phyloP scores from a whole-genome alignment of 164 flowering plant genomes.

The Protea cynaroides region DNA sequence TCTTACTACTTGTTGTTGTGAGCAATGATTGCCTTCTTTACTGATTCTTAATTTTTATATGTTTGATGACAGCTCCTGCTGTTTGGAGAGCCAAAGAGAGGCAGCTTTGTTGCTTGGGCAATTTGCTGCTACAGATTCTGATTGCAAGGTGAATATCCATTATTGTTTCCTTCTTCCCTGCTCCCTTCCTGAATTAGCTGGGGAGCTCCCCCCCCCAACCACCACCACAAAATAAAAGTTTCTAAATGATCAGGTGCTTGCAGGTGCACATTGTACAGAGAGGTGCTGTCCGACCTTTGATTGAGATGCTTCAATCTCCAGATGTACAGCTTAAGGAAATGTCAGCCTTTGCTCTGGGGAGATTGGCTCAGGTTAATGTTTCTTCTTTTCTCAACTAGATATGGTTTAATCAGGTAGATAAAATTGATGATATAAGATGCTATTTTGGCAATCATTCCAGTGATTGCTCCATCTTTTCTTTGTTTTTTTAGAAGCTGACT shows the following conservation, averaged over 20 bases:
- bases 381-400: not conserved
- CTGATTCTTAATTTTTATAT: slow-evolving; percentile 6
- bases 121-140: slow-evolving; percentile 94
- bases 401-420: not conserved
- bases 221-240: not conserved
- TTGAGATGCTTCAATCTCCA: slow-evolving; percentile 92
- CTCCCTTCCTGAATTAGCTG: not conserved
- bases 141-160: slow-evolving; percentile 62
- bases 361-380: slow-evolving; percentile 85
- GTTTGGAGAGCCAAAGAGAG: slow-evolving; percentile 92
- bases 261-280: slow-evolving; percentile 98
- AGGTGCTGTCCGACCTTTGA: slow-evolving; percentile 92
- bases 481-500: not conserved
- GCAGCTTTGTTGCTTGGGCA: slow-evolving; percentile 92
- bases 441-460: not conserved
- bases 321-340: slow-evolving; percentile 89
- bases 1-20: not conserved
- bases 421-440: not conserved
- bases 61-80: slow-evolving; percentile 63
- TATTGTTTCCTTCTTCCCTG: slow-evolving; percentile 1
- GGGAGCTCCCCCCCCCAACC: too few species aligned
- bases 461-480: not conserved
- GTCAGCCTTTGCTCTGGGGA: slow-evolving; percentile 98
- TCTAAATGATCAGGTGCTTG: slow-evolving; percentile 14
- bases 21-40: not conserved